A percentile compares a stretch with the other conserved stretches of the same genome.
Conservation (phyloP, 2,329 filamentous ascomycete species). For the Xylaria sp. region DNA sequence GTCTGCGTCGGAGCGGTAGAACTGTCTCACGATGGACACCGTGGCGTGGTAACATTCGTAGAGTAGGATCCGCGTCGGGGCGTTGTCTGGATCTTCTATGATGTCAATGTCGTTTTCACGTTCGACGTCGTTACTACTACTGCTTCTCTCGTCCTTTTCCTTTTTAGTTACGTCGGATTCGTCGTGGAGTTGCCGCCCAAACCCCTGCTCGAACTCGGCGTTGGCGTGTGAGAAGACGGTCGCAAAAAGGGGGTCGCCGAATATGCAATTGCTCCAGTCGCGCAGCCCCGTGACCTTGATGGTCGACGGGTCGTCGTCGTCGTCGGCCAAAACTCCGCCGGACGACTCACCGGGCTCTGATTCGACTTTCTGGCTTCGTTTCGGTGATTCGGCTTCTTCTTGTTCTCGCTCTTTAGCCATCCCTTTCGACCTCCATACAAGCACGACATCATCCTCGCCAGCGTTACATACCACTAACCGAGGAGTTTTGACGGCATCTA, state of each 20-base stretch:
- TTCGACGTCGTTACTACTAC: background rate
- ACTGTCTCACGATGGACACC: constrained; percentile 62
- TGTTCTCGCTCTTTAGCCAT: constrained; percentile 15
- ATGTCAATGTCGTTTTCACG: constrained; percentile 39
- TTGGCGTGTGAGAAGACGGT: constrained; percentile 59
- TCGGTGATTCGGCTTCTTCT: constrained; percentile 24
- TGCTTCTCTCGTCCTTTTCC: constrained; percentile 30
- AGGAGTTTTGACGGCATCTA: constrained; percentile 63
- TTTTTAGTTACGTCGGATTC: background rate
- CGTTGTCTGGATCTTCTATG: constrained; percentile 57
- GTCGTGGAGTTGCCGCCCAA: constrained; percentile 40
- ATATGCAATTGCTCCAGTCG: constrained; percentile 68
- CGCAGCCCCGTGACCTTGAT: constrained; percentile 61
- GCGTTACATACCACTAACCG: constrained; percentile 66
- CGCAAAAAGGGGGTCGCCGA: constrained; percentile 68
- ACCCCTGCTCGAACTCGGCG: constrained; percentile 60
- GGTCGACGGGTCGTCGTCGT: constrained; percentile 22
- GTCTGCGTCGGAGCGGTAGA: constrained; percentile 61
- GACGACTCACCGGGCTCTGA: constrained; percentile 14
- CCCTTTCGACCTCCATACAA: constrained; percentile 51
- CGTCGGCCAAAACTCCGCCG: constrained; percentile 7
- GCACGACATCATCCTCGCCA: constrained; percentile 60
- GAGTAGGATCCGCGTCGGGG: constrained; percentile 60
- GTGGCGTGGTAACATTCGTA: constrained; percentile 69
- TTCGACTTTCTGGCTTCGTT: constrained; percentile 5